These are phyloP conservation scores for Heracleum sosnowskyi DNA, from an alignment of 129 eudicot genomes.

Conservation along the genomic window DNA sequence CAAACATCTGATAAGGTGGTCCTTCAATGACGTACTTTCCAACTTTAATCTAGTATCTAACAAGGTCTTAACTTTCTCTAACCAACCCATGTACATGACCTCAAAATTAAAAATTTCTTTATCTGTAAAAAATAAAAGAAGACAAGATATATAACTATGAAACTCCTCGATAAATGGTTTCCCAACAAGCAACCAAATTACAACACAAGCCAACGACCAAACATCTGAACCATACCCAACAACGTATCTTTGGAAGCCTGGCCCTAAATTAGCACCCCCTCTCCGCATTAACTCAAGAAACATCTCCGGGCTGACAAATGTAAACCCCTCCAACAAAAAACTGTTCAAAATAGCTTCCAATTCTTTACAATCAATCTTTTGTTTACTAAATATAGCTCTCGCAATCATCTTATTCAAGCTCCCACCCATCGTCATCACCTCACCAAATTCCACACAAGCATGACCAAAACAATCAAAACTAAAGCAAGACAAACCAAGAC, in stretches of 20 bases:
- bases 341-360: conserved; percentile 15
- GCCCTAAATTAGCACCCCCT: conserved; percentile 32
- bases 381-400: conserved; percentile 13
- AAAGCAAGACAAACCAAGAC: conserved; percentile 38
- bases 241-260: conserved; percentile 13
- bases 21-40: conserved; percentile 20
- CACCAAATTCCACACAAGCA: conserved; percentile 38
- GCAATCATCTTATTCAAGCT: conserved; percentile 26
- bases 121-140: conserved; percentile 19
- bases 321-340: conserved; percentile 17
- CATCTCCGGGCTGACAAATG: conserved; percentile 64
- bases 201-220: conserved; percentile 67
- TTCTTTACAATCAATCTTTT: conserved; percentile 6
- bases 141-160: conserved; percentile 20
- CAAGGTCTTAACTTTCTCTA: conserved; percentile 33
- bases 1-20: conserved; percentile 43
- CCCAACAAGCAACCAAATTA: conserved; percentile 50
- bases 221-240: conserved; percentile 62
- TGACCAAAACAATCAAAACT: conserved; percentile 50
- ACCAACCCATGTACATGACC: conserved; percentile 34
- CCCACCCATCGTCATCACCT: conserved; percentile 32
- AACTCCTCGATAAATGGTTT: conserved; percentile 46
- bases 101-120: conserved; percentile 27
- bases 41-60: conserved; percentile 30
- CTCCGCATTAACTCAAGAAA: conserved; percentile 32